phyloP scores from a whole-genome alignment of 2,329 filamentous ascomycete genomes.

The Fusarium vanettenii region DNA sequence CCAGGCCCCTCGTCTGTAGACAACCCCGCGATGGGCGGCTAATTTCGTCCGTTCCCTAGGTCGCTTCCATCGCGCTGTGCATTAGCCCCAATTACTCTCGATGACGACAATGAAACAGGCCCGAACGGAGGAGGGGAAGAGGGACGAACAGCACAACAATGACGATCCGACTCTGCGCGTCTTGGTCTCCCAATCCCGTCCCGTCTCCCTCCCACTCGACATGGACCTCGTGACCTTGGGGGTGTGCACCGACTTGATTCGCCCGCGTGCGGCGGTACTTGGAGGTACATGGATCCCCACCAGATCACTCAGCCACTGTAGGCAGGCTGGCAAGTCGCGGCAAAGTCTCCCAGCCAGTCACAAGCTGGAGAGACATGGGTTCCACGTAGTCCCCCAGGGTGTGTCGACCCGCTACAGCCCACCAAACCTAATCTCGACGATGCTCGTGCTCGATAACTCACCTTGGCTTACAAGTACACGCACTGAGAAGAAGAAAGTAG shows the following conservation, averaged over 20 bases:
- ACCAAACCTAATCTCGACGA: constrained; percentile 48
- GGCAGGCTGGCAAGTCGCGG: constrained; percentile 6
- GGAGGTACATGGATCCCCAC: constrained; percentile 16
- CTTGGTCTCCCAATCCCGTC: constrained; percentile 10
- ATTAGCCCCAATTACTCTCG: constrained; percentile 7
- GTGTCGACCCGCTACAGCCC: constrained; percentile 23
- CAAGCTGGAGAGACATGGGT: background rate
- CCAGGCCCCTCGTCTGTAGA: background rate
- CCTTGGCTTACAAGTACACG: background rate
- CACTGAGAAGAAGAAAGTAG: background rate
- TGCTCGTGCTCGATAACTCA: constrained; percentile 15
- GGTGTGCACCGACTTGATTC: constrained; percentile 28
- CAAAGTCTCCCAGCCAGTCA: constrained; percentile 14
- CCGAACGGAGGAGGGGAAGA: background rate
- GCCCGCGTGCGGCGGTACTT: constrained; percentile 26
- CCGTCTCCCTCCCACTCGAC: constrained; percentile 5
- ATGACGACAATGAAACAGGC: constrained; percentile 12
- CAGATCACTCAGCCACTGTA: background rate
- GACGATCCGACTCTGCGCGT: constrained; percentile 27
- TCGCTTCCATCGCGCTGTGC: background rate
- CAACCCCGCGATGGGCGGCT: constrained; percentile 2
- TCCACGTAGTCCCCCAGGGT: background rate
- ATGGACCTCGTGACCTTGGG: constrained; percentile 29
- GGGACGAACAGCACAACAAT: background rate
- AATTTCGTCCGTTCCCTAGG: background rate